These are phyloP conservation scores for Quercus suber DNA, from an alignment of 306 rosid genomes.

Conservation along the genomic window DNA sequence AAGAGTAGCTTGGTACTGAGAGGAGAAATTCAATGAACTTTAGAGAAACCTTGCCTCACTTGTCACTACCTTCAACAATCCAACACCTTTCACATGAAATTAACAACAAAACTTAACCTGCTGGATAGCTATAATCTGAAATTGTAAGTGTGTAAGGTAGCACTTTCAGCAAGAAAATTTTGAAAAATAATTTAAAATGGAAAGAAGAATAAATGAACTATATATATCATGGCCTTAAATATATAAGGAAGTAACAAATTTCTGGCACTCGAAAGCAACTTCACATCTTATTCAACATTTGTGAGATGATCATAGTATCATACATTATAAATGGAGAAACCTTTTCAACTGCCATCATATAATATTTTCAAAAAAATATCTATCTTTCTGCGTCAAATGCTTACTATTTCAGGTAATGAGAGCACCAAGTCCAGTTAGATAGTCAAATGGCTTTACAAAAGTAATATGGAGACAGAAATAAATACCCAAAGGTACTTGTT, in stretches of 20 bases:
- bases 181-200: background rate
- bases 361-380: background rate
- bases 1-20: too few species aligned
- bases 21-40: too few species aligned
- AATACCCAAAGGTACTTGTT: constrained; percentile 16
- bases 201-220: background rate
- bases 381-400: constrained; percentile 18
- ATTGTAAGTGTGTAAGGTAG: background rate
- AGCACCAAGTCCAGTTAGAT: constrained; percentile 95
- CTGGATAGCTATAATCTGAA: background rate
- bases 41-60: too few species aligned
- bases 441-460: constrained; percentile 70
- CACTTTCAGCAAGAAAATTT: background rate
- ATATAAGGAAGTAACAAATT: too few species aligned
- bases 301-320: background rate
- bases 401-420: constrained; percentile 81
- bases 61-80: too few species aligned
- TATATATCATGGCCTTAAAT: too few species aligned
- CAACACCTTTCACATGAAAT: background rate
- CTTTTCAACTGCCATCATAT: constrained; percentile 11
- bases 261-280: too few species aligned
- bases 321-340: background rate
- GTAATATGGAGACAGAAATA: constrained; percentile 17
- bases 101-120: background rate
- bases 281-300: too few species aligned